Evolutionary conservation across 805 yeast species (phyloP), one percentile per base, ranked within the genome.

Genomic region (Yarrowia hollandica): DNA sequence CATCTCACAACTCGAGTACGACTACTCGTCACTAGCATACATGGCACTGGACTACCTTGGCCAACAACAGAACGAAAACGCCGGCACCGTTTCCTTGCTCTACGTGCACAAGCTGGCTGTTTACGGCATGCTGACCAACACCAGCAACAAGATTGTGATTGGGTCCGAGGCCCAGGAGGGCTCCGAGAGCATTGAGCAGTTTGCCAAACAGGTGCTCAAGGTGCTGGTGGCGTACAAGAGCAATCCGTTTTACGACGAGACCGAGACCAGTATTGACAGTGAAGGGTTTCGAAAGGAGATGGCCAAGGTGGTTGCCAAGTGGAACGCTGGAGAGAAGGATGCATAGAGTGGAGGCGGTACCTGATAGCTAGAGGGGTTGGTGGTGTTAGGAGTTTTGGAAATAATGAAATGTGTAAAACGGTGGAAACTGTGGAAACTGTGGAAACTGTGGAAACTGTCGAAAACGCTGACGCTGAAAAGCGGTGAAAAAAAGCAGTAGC

Each of bases 81-180:
- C 58, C 6, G 58, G 44, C 19, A 12, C 44, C 3, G 58, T 37
- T 1, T 25, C 44, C 0, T 19, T 52, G 2, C 28, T 52, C 6
- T 52, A 35, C 38, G 58, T 52, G 26, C 58, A 52, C 44, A 35
- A 52, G 12, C 58, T 71, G 6, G 74, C 74, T 0, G 74, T 72
- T 2, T 72, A 72, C 41, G 74, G 74, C 5, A 56, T 66, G 33
- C 62, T 71, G 9, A 60, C 72, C 2, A 72, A 72, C 60, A 72
- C 75, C 2, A 64, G 65, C 14, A 65, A 67, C 16, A 71, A 69
- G 57, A 57, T 69, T 12, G 57, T 72, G 8, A 60, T 72, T 7
- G 75, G 74, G 14, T 48, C 65, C 12, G 67, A 66, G 39, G 68
- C 73, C 16, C 64, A 63, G 14, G 67, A 64, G 11, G 63, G 60